Conservation (phyloP, 345 rosid species). For the Rhodamnia rubescens region DNA sequence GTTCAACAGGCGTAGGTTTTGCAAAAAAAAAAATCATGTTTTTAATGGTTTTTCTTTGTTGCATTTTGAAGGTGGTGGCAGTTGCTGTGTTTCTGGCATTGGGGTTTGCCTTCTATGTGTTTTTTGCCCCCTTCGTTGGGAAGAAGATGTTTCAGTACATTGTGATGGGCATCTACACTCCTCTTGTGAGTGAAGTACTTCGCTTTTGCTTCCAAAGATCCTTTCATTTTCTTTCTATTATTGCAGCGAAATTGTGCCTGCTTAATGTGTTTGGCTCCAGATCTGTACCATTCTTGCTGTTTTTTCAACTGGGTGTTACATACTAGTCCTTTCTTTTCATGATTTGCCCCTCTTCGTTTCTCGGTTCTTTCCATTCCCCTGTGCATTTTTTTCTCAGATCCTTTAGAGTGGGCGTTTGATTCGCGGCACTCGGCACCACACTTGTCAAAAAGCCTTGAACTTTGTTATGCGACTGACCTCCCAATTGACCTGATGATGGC, state of each 20-base stretch:
- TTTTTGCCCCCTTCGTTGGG: slow-evolving; percentile 98
- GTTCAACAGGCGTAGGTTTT: not conserved
- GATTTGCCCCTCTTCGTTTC: not conserved
- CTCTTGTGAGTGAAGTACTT: slow-evolving; percentile 48
- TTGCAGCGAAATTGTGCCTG: not conserved
- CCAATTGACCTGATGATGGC: not conserved
- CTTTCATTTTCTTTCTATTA: not conserved
- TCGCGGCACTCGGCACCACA: not conserved
- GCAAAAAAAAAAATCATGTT: not conserved
- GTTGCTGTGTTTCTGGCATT: slow-evolving; percentile 95
- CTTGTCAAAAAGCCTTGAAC: not conserved
- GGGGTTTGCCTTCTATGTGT: slow-evolving; percentile 96
- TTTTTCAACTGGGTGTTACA: not conserved
- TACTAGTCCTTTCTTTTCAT: slow-evolving; percentile 2
- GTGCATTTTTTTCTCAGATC: not conserved
- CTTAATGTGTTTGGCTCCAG: not conserved
- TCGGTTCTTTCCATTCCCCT: slow-evolving; percentile 1
- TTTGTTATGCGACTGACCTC: not conserved
- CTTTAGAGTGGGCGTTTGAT: not conserved
- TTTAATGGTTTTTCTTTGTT: slow-evolving; percentile 1
- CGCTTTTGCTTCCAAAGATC: not conserved
- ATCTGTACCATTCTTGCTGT: not conserved
- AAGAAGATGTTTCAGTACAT: slow-evolving; percentile 63
- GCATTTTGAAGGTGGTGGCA: slow-evolving; percentile 76
- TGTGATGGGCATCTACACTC: slow-evolving; percentile 88